Evolutionary conservation across 139 green algal genomes (phyloP).

Genomic region (Chlamydomonas applanata): DNA sequence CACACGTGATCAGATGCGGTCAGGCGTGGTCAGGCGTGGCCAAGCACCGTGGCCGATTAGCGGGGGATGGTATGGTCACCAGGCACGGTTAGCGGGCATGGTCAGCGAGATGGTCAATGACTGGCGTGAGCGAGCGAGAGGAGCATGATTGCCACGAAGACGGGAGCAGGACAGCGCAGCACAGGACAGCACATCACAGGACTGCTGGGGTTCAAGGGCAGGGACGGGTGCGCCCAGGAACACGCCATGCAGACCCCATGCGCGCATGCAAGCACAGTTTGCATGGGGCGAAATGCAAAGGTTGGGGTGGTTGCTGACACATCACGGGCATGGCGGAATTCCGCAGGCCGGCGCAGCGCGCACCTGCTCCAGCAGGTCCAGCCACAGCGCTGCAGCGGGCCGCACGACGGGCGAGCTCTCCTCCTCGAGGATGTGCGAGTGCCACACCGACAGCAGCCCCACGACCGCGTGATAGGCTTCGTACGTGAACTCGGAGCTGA

Average conservation of each 20-base stretch:
- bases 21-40: no score
- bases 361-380: conserved; percentile 41
- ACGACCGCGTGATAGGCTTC: conserved; percentile 36
- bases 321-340: not conserved
- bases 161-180: not conserved
- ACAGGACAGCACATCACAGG: no score
- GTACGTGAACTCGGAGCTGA: conserved; percentile 40
- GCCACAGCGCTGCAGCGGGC: conserved; percentile 18
- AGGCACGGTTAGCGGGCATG: no score
- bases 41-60: no score
- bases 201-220: no score
- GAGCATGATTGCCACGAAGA: not conserved
- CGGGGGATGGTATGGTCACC: no score
- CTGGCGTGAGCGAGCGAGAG: not conserved
- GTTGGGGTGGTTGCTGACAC: no score
- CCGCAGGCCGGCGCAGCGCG: not conserved
- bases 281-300: no score
- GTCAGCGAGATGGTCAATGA: no score
- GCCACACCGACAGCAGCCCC: conserved; percentile 36
- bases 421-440: conserved; percentile 33
- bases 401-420: conserved; percentile 3
- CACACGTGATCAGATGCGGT: no score
- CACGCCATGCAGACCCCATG: not conserved
- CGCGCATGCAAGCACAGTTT: not conserved
- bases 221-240: no score